Conservation (phyloP, 805 yeast species). For the Kuraishia molischiana region DNA sequence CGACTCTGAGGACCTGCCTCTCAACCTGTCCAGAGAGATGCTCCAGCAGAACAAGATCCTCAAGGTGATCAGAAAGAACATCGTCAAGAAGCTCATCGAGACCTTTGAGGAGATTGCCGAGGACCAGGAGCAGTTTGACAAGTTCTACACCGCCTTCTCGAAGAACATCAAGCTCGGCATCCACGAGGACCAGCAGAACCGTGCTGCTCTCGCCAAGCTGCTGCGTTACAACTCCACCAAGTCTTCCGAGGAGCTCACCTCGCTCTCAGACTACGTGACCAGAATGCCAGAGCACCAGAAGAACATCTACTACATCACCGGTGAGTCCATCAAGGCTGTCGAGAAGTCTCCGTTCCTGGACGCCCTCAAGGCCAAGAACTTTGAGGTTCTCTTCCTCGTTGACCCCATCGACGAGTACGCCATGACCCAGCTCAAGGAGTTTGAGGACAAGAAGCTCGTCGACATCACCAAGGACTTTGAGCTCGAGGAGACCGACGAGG, state of each 20-base stretch:
- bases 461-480: constrained; percentile 99
- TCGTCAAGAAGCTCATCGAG: constrained; percentile 96
- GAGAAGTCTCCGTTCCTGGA: constrained; percentile 99
- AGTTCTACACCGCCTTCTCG: constrained; percentile 95
- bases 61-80: constrained; percentile 98
- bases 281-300: constrained; percentile 99
- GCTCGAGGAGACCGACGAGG: constrained; percentile 97
- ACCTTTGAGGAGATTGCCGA: constrained; percentile 99
- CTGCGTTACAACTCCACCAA: constrained; percentile 96
- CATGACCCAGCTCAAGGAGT: constrained; percentile 98
- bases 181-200: constrained; percentile 98
- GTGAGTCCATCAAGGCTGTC: constrained; percentile 95
- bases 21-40: constrained; percentile 99
- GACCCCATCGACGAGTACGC: constrained; percentile 99
- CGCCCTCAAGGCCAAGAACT: constrained; percentile 96
- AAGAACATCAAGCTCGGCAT: constrained; percentile 98
- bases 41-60: constrained; percentile 99
- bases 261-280: constrained; percentile 93
- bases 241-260: constrained; percentile 88
- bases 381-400: constrained; percentile 94
- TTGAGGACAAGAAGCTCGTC: constrained; percentile 97
- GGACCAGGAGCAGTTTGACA: constrained; percentile 96
- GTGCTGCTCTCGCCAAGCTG: constrained; percentile 89
- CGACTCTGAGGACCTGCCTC: constrained; percentile 98
- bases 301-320: constrained; percentile 98